These are phyloP conservation scores for Cicer bijugum DNA, from an alignment of 306 rosid genomes.

Conservation along the genomic window DNA sequence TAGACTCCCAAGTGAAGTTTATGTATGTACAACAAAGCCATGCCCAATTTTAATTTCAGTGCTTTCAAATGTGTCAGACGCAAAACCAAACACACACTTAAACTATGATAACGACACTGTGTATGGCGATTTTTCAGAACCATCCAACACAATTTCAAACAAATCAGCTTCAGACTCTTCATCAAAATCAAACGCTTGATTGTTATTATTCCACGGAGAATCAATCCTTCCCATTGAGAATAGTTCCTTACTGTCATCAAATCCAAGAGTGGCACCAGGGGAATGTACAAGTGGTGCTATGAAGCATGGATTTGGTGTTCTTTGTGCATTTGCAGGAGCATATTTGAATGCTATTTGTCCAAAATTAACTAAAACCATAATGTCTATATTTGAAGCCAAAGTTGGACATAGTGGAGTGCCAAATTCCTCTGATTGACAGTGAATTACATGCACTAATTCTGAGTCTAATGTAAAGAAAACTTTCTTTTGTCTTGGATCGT, in stretches of 20 bases:
- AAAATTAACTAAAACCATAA: slow-evolving; percentile 68
- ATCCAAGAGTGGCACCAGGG: slow-evolving; percentile 53
- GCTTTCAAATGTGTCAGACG: background rate
- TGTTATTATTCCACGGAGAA: slow-evolving; percentile 64
- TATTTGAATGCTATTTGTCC: slow-evolving; percentile 86
- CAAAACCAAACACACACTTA: background rate
- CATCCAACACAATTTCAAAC: slow-evolving; percentile 59
- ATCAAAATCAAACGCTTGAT: slow-evolving; percentile 41
- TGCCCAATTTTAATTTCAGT: background rate
- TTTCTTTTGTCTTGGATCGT: slow-evolving; percentile 78
- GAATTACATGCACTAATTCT: slow-evolving; percentile 68
- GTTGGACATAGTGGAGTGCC: slow-evolving; percentile 73
- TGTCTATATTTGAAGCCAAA: slow-evolving; percentile 63
- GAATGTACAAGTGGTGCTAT: slow-evolving; percentile 56
- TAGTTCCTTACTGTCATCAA: slow-evolving; percentile 88
- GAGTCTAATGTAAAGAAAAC: slow-evolving; percentile 89
- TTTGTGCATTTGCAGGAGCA: slow-evolving; percentile 75
- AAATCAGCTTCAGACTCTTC: slow-evolving; percentile 56
- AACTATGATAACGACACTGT: slow-evolving; percentile 2
- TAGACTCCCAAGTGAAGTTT: slow-evolving; percentile 20
- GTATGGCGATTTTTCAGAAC: slow-evolving; percentile 42
- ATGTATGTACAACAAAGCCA: slow-evolving; percentile 28
- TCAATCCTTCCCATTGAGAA: slow-evolving; percentile 93
- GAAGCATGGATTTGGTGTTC: slow-evolving; percentile 93
- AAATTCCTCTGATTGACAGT: slow-evolving; percentile 79